A percentile compares a stretch with the other conserved stretches of the same genome.
phyloP scores from a whole-genome alignment of 495 filamentous ascomycete genomes.

The Cercophora sp. region DNA sequence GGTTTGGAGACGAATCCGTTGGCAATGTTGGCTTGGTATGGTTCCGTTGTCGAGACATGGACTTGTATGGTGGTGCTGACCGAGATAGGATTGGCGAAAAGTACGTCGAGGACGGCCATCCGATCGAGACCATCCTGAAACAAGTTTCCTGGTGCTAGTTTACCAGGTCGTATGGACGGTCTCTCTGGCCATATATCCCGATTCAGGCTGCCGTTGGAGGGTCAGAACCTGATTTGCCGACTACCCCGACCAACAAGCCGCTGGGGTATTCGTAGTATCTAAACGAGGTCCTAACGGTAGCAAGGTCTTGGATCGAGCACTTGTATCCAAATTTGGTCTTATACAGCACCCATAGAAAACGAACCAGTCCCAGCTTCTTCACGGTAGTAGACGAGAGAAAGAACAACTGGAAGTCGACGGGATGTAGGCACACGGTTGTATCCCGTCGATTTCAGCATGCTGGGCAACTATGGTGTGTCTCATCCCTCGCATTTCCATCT shows the following conservation, averaged over 20 bases:
- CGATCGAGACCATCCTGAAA: constrained; percentile 52
- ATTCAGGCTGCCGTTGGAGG: constrained; percentile 2
- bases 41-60: too few species aligned
- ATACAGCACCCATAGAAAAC: constrained; percentile 40
- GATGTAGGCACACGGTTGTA: too few species aligned
- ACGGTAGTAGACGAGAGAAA: too few species aligned
- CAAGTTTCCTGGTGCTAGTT: constrained; percentile 67
- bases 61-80: neutral
- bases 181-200: constrained; percentile 44
- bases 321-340: constrained; percentile 41
- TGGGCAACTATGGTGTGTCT: too few species aligned
- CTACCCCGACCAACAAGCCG: constrained; percentile 5
- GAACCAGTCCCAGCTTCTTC: too few species aligned
- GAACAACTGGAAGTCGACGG: too few species aligned
- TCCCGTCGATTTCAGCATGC: too few species aligned
- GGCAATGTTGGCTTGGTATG: constrained; percentile 62
- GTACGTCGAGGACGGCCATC: constrained; percentile 55
- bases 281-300: constrained; percentile 1
- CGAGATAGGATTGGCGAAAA: neutral
- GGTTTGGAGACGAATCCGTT: constrained; percentile 54
- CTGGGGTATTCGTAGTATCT: constrained; percentile 8
- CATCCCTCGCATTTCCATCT: too few species aligned
- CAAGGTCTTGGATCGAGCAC: constrained; percentile 11
- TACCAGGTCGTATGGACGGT: constrained; percentile 53
- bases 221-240: constrained; percentile 10